These are phyloP conservation scores for Biscogniauxia sp. DNA, from an alignment of 2,329 filamentous ascomycete species.

Conservation along the genomic window DNA sequence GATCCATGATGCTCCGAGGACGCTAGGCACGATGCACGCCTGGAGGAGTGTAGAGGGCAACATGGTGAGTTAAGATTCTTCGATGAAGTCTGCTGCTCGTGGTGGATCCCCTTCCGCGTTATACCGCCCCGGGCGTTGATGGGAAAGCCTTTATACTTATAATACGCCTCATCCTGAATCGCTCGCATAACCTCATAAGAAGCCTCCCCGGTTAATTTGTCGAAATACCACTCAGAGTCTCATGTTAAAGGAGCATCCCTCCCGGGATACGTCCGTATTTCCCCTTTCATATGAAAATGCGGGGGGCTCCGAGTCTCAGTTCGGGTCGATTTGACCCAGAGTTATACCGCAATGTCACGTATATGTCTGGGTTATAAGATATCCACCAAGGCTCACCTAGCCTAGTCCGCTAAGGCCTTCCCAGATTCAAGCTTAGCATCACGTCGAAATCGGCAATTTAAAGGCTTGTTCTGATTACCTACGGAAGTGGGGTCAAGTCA, in stretches of 20 bases:
- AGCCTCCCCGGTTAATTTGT: not conserved
- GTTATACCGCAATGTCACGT: not conserved
- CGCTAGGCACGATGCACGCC: constrained; percentile 13
- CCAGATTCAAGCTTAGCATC: too few species aligned
- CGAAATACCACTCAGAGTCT: not conserved
- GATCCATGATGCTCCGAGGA: constrained; percentile 36
- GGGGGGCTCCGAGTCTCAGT: not conserved
- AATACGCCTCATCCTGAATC: not conserved
- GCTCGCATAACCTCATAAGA: not conserved
- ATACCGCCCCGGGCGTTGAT: not conserved
- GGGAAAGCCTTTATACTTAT: not conserved
- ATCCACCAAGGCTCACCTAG: not conserved
- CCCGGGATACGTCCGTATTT: not conserved
- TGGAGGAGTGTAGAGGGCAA: constrained; percentile 14
- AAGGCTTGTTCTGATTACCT: too few species aligned
- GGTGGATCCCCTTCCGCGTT: not conserved
- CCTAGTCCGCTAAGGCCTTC: not conserved
- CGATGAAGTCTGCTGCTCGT: not conserved
- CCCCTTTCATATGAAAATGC: not conserved
- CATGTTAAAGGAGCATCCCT: not conserved
- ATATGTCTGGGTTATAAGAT: not conserved
- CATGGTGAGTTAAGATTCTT: constrained; percentile 9
- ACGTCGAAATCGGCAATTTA: too few species aligned
- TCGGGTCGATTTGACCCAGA: not conserved
- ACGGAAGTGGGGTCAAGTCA: too few species aligned